phyloP scores from a whole-genome alignment of 495 filamentous ascomycete species.

The Polyplosphaeria fusca region DNA sequence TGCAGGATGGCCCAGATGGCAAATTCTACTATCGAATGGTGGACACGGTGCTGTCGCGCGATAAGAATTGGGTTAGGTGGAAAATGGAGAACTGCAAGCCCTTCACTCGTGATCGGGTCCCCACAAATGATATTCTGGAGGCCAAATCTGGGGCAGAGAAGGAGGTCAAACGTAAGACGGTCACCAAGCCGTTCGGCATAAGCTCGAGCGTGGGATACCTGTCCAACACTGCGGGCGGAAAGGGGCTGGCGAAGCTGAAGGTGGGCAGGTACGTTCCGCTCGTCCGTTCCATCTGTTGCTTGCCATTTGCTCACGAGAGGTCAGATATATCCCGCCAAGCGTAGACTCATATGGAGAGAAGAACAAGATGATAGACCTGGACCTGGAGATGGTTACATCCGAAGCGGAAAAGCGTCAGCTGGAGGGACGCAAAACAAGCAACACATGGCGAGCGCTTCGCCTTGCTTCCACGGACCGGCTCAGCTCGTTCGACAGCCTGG shows the following conservation, averaged over 20 bases:
- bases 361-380: constrained; percentile 70
- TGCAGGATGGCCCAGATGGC: constrained; percentile 74
- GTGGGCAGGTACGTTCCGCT: constrained; percentile 49
- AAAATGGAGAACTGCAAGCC: constrained; percentile 88
- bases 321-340: constrained; percentile 51
- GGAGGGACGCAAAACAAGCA: constrained; percentile 70
- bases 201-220: constrained; percentile 74
- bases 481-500: constrained; percentile 76
- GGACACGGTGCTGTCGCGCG: constrained; percentile 86
- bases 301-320: constrained; percentile 19
- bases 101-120: constrained; percentile 71
- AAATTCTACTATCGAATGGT: constrained; percentile 94
- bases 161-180: constrained; percentile 52
- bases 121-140: constrained; percentile 60
- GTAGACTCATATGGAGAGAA: constrained; percentile 51
- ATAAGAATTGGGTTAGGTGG: constrained; percentile 98
- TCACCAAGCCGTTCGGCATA: constrained; percentile 62
- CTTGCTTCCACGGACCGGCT: constrained; percentile 71
- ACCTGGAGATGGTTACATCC: constrained; percentile 73
- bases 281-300: constrained; percentile 13
- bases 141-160: constrained; percentile 63
- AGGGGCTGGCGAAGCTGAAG: constrained; percentile 58
- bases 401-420: constrained; percentile 67
- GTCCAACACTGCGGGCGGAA: constrained; percentile 54
- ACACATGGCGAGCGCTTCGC: constrained; percentile 82